These are phyloP conservation scores for Acanthochlamys bracteata DNA, from an alignment of 106 monocot genomes.

Conservation along the genomic window DNA sequence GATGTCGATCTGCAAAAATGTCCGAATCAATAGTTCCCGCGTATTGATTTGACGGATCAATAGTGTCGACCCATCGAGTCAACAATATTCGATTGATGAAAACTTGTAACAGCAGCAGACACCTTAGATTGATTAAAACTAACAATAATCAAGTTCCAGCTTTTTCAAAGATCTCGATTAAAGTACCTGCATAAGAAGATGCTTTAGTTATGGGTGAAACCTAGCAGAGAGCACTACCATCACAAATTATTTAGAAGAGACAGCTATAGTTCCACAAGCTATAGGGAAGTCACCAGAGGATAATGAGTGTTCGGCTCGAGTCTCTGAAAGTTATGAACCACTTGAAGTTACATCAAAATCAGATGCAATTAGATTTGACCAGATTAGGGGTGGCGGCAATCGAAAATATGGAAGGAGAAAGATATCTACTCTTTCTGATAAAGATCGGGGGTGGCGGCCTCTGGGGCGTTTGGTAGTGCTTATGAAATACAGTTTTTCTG, in stretches of 20 bases:
- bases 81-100: too few species aligned
- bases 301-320: constrained; percentile 12
- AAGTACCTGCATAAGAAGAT: constrained; percentile 20
- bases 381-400: constrained; percentile 30
- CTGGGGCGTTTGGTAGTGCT: too few species aligned
- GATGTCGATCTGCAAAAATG: too few species aligned
- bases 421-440: constrained; percentile 6
- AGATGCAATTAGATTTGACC: constrained; percentile 40
- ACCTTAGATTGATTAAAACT: not conserved
- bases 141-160: not conserved
- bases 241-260: constrained; percentile 16
- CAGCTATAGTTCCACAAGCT: not conserved
- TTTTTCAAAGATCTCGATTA: not conserved
- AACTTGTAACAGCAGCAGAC: not conserved
- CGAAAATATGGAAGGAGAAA: constrained; percentile 7
- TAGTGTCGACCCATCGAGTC: too few species aligned
- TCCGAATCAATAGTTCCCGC: too few species aligned
- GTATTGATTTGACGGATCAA: too few species aligned
- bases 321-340: not conserved
- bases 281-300: constrained; percentile 24
- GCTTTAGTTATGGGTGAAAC: constrained; percentile 46
- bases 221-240: constrained; percentile 20
- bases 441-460: constrained; percentile 49
- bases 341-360: constrained; percentile 49
- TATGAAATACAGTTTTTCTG: too few species aligned